A percentile compares a stretch with the other conserved stretches of the same genome.
phyloP scores from a whole-genome alignment of 176 grass and related monocot species.

The Carex parvula region DNA sequence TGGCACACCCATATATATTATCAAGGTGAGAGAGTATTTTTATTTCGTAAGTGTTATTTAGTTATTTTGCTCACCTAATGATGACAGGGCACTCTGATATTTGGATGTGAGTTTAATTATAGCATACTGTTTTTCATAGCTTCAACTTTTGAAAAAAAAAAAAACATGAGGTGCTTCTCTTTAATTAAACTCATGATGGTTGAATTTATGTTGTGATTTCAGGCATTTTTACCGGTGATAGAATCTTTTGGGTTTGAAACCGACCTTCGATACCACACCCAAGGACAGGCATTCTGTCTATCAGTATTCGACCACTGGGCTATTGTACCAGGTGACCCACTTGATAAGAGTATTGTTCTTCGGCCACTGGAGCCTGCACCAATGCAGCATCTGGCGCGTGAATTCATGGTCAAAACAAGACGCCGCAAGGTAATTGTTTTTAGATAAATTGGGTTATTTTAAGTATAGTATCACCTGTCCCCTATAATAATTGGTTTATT shows the following conservation, averaged over 20 bases:
- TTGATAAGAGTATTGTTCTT: slow-evolving; percentile 87
- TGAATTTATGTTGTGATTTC: slow-evolving; percentile 11
- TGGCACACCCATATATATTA: slow-evolving; percentile 85
- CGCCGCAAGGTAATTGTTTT: slow-evolving; percentile 37
- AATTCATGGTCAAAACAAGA: slow-evolving; percentile 97
- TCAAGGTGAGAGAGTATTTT: slow-evolving; percentile 51
- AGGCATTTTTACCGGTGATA: slow-evolving; percentile 98
- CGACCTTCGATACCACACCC: slow-evolving; percentile 91
- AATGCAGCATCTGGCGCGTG: slow-evolving; percentile 90
- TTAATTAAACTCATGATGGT: slow-evolving; percentile 18
- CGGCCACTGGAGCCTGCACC: slow-evolving; percentile 86
- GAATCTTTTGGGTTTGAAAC: slow-evolving; percentile 99
- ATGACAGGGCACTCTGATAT: neutral
- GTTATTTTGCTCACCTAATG: neutral
- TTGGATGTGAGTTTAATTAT: neutral
- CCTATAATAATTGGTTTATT: neutral
- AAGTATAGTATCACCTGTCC: neutral
- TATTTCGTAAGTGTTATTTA: neutral
- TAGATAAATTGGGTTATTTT: neutral
- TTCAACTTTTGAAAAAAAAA: too few species aligned
- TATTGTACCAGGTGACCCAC: slow-evolving; percentile 93
- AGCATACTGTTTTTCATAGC: neutral
- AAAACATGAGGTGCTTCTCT: neutral
- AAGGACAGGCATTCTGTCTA: slow-evolving; percentile 93
- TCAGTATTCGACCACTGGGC: slow-evolving; percentile 98